Conservation (phyloP, 2,329 filamentous ascomycete species). For the Ophiocordyceps camponoti-leonardi region DNA sequence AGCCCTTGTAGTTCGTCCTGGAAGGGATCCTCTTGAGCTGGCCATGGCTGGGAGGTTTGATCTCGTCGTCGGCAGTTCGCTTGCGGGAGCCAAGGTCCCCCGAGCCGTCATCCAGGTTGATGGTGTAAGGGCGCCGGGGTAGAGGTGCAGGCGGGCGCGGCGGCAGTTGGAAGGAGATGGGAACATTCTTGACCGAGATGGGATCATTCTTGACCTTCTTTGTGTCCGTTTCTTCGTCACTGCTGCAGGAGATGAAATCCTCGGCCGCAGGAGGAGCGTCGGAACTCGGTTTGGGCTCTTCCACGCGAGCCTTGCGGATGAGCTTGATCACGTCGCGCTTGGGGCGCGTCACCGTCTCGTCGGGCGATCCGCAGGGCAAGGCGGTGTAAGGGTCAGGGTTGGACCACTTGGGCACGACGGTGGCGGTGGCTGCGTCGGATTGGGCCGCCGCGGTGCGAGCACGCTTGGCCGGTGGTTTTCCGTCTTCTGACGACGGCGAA, state of each 20-base stretch:
- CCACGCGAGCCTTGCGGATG: conserved; percentile 75
- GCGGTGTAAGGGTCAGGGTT: conserved; percentile 91
- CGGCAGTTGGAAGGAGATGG: conserved; percentile 1
- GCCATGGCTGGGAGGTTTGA: conserved; percentile 39
- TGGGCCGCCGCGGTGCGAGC: conserved; percentile 11
- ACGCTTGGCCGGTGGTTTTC: conserved; percentile 22
- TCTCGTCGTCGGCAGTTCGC: conserved; percentile 53
- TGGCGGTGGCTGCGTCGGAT: conserved; percentile 16
- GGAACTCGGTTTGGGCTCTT: conserved; percentile 28
- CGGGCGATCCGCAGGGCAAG: conserved; percentile 63
- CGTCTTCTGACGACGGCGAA: conserved; percentile 14
- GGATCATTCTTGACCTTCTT: not conserved
- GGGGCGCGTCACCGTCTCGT: conserved; percentile 49
- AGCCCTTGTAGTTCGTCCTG: conserved; percentile 30
- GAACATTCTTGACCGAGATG: too few species aligned
- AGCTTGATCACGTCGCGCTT: conserved; percentile 77
- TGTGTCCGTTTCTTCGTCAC: conserved; percentile 26
- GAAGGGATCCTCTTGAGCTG: conserved; percentile 32
- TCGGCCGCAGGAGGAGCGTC: conserved; percentile 41
- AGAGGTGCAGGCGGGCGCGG: conserved; percentile 4
- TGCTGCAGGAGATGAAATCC: conserved; percentile 79
- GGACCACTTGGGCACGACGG: conserved; percentile 63
- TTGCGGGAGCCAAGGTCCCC: conserved; percentile 49
- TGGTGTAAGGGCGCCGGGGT: not conserved
- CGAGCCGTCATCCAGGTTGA: conserved; percentile 12